A percentile compares a stretch with the other conserved stretches of the same genome.
These are phyloP conservation scores for Colletotrichum sp. DNA, from an alignment of 2,329 filamentous ascomycete species.

Conservation along the genomic window DNA sequence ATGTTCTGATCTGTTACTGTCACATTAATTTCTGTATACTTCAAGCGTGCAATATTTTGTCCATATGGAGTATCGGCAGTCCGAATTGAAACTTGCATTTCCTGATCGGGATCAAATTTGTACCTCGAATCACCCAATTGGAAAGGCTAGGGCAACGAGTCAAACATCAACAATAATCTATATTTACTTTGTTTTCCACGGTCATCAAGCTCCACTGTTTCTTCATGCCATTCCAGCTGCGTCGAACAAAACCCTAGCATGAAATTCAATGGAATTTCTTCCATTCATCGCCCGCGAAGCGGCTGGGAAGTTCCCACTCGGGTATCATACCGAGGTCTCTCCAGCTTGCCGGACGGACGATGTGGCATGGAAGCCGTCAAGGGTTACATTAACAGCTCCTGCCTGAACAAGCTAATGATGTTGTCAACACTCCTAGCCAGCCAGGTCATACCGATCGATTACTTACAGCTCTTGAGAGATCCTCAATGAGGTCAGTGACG, in stretches of 20 bases:
- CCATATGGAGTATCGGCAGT: neutral
- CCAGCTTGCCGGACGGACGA: constrained; percentile 18
- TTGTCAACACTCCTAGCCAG: neutral
- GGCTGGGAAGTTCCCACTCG: neutral
- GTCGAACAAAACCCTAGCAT: neutral
- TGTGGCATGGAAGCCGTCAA: constrained; percentile 79
- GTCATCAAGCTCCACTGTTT: neutral
- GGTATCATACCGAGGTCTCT: neutral
- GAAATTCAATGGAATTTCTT: neutral
- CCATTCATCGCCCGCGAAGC: neutral
- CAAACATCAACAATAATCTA: neutral
- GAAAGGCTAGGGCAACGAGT: neutral
- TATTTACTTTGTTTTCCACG: neutral
- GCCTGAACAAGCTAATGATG: constrained; percentile 82
- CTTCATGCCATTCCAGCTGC: neutral
- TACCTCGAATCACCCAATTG: neutral
- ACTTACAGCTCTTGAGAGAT: constrained; percentile 88
- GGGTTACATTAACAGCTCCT: constrained; percentile 84
- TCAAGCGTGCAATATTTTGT: neutral
- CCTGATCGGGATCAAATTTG: neutral
- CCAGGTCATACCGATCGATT: neutral
- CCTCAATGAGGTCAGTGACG: constrained; percentile 87
- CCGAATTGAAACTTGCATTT: neutral
- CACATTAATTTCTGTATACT: neutral
- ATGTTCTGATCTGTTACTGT: neutral